These are phyloP conservation scores for Tuber microsphaerosporum DNA, from an alignment of 495 filamentous ascomycete species.

Conservation along the genomic window DNA sequence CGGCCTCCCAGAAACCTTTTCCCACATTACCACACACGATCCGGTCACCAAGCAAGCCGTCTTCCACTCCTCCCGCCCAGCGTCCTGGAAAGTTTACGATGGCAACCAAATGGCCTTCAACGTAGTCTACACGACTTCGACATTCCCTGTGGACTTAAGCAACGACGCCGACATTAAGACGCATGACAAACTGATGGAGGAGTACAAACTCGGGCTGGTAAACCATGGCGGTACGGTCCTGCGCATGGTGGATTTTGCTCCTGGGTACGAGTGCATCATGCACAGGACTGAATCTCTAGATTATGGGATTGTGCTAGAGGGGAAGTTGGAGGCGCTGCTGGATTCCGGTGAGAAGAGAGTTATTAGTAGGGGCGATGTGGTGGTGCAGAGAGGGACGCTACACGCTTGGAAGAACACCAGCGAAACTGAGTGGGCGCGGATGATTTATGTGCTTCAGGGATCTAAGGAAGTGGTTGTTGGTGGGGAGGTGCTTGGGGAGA, in stretches of 20 bases:
- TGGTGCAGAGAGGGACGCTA: constrained; percentile 60
- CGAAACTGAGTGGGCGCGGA: constrained; percentile 51
- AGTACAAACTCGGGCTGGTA: constrained; percentile 40
- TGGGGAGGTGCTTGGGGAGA: constrained; percentile 37
- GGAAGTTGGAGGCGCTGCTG: constrained; percentile 57
- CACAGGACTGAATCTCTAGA: constrained; percentile 69
- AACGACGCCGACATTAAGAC: neutral
- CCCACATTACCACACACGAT: neutral
- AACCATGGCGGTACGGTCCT: constrained; percentile 50
- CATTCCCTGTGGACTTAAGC: neutral
- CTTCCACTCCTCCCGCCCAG: constrained; percentile 1
- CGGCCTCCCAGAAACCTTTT: neutral
- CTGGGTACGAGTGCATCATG: constrained; percentile 52
- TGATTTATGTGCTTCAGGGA: constrained; percentile 56
- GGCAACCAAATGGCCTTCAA: constrained; percentile 1
- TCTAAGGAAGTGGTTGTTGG: constrained; percentile 45
- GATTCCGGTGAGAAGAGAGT: constrained; percentile 53
- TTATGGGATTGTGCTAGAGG: constrained; percentile 72
- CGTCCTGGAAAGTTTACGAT: neutral
- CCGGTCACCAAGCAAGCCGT: neutral
- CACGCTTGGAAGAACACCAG: constrained; percentile 62
- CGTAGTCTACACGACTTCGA: neutral
- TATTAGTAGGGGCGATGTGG: constrained; percentile 57
- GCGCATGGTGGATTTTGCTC: constrained; percentile 57
- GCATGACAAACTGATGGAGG: neutral